Evolutionary conservation across 805 yeast species (phyloP).

Genomic region (Metschnikowia vanudenii): DNA sequence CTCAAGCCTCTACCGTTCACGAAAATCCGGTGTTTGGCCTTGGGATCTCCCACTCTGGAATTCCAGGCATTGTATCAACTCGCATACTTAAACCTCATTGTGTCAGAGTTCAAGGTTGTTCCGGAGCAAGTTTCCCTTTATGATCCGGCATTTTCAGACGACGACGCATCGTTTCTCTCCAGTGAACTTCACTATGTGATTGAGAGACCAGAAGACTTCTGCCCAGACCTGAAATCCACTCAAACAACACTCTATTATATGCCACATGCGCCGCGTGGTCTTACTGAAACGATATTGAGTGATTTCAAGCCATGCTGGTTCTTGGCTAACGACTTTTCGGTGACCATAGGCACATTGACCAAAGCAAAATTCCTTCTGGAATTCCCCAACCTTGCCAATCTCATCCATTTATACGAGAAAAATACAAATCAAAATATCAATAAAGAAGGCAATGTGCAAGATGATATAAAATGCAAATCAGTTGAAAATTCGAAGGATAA

Average conservation of each 20-base stretch:
- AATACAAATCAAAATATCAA: slow-evolving; percentile 1
- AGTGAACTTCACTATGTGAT: slow-evolving; percentile 17
- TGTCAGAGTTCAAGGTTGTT: slow-evolving; percentile 17
- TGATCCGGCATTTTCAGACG: slow-evolving; percentile 60
- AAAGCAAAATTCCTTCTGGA: slow-evolving; percentile 39
- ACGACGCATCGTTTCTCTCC: slow-evolving; percentile 39
- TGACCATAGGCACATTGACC: slow-evolving; percentile 55
- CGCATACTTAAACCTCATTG: slow-evolving; percentile 51
- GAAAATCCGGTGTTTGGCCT: slow-evolving; percentile 62
- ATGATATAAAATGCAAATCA: neutral
- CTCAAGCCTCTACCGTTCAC: slow-evolving; percentile 9
- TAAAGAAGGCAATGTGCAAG: neutral
- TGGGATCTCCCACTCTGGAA: slow-evolving; percentile 64
- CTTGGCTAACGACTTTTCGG: slow-evolving; percentile 51
- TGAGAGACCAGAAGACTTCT: slow-evolving; percentile 12
- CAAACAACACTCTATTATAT: slow-evolving; percentile 51
- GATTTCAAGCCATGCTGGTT: slow-evolving; percentile 36
- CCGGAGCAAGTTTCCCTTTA: slow-evolving; percentile 43
- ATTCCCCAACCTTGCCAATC: slow-evolving; percentile 45
- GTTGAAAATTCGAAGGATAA: neutral
- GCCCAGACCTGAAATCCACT: neutral
- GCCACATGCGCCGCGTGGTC: slow-evolving; percentile 71
- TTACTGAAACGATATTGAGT: slow-evolving; percentile 44
- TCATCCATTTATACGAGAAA: slow-evolving; percentile 25
- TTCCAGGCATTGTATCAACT: slow-evolving; percentile 64